These are phyloP conservation scores for Wallacemonas rigidus DNA, from an alignment of 208 protist species.

Conservation along the genomic window DNA sequence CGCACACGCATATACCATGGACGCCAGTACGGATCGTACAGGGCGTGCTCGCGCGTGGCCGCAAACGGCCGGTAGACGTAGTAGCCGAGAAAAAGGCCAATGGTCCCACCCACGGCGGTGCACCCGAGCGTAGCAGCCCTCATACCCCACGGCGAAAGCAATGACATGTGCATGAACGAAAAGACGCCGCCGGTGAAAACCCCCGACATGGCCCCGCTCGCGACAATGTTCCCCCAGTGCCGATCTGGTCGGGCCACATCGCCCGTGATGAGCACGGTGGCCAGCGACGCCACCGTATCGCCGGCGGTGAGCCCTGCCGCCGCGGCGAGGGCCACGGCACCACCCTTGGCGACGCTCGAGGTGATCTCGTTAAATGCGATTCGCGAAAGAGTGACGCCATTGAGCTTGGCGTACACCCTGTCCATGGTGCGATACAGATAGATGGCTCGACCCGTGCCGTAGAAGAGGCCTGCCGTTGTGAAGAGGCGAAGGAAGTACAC, in stretches of 20 bases:
- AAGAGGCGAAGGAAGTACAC: conserved; percentile 67
- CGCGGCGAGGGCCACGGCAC: conserved; percentile 42
- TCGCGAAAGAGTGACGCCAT: conserved; percentile 66
- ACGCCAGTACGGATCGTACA: conserved; percentile 83
- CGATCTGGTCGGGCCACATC: conserved; percentile 61
- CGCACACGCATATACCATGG: conserved; percentile 72
- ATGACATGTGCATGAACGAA: conserved; percentile 43
- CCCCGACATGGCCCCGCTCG: conserved; percentile 39
- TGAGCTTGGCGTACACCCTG: conserved; percentile 85
- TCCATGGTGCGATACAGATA: conserved; percentile 91
- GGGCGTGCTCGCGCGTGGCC: conserved; percentile 38
- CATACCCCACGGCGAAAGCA: conserved; percentile 75
- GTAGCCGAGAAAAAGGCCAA: conserved; percentile 58
- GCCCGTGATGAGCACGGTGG: conserved; percentile 18
- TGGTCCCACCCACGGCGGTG: conserved; percentile 26
- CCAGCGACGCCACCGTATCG: conserved; percentile 45
- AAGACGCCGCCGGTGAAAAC: conserved; percentile 52
- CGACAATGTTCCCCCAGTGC: conserved; percentile 60
- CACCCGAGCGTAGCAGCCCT: conserved; percentile 30
- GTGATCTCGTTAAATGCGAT: conserved; percentile 75
- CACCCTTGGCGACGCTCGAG: conserved; percentile 63
- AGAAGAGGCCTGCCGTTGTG: conserved; percentile 73
- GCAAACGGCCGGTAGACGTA: conserved; percentile 68
- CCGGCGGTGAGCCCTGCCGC: conserved; percentile 54
- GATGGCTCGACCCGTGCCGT: conserved; percentile 69